phyloP scores from a whole-genome alignment of 306 rosid species.

The Lablab purpureus region DNA sequence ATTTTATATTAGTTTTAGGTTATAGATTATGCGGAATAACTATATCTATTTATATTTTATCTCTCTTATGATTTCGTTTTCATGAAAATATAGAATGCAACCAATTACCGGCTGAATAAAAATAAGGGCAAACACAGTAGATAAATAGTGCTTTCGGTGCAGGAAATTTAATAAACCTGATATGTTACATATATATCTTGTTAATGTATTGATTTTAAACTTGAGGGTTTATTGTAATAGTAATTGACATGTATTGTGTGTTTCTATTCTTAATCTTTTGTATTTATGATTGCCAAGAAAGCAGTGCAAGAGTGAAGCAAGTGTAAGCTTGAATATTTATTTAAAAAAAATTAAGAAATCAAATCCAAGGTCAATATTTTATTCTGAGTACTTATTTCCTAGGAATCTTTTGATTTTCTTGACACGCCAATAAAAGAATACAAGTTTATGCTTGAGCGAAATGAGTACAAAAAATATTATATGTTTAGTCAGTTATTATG shows the following conservation, averaged over 20 bases:
- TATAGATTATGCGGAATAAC: neutral
- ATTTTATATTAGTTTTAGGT: slow-evolving; percentile 22
- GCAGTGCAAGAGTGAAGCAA: neutral
- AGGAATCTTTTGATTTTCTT: slow-evolving; percentile 8
- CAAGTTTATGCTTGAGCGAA: neutral
- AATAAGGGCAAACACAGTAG: neutral
- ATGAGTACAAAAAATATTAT: neutral
- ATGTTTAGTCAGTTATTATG: slow-evolving; percentile 7
- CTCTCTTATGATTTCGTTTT: neutral
- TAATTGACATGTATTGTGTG: neutral
- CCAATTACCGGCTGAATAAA: neutral
- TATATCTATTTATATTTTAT: neutral
- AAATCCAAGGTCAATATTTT: neutral
- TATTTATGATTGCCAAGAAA: neutral
- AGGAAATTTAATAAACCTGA: too few relatives aligned
- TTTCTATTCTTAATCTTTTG: neutral
- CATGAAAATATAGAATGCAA: slow-evolving; percentile 11
- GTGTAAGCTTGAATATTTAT: neutral
- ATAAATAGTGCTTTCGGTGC: neutral
- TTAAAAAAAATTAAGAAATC: neutral
- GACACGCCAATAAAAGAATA: neutral
- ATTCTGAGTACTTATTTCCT: neutral
- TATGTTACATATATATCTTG: neutral
- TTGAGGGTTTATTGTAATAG: neutral
- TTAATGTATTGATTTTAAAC: neutral